Evolutionary conservation across 306 rosid species (phyloP), one percentile per base, ranked within the genome.

Genomic region (Boehmeria nivea): DNA sequence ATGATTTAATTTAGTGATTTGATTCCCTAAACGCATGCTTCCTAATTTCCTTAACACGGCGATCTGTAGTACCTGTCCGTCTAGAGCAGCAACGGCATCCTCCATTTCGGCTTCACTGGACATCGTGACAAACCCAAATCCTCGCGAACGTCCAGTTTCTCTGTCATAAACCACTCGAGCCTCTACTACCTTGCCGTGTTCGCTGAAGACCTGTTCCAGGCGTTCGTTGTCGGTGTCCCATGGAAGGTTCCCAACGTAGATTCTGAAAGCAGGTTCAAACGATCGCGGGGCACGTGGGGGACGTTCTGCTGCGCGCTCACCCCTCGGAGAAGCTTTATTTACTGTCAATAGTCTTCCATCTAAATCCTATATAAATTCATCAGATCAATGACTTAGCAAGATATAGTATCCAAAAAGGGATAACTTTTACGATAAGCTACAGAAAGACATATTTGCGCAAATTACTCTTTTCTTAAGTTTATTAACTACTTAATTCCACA

Each of bases 101-200:
- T 84, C 83, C 87, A 78, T 69, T 43, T 80, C 99, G 26, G 73
- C 50, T 63, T 84, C 99, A 50, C 65, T 71, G 51, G 89, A 47
- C 93, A 91, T 78, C 48, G 84, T 74, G 43, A 91, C 99, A 64
- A 91, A 87, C 66, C 93, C 99, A 75, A 91, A 91, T 39, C 99
- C 99, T 28, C 99, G 99, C 6, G 99, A 91, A 43, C 99, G 85
- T 55, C 96, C 89, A 12, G 82, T 87, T 36, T 91, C 98, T 64
- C 95, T 72, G 78, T 91, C 98, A 23, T 18, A 82, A 59, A 91
- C 78, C 43, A 91, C 71, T 33, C 93, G 85, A 6, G 95, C 98
- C 5, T 65, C 78, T 31, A 68, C 79, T 45, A 91, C 89, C 51
- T 79, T 66, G 51, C 98, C 98, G 15, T 87, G 89, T 61, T 87